Percentiles rank a stretch among this genome's conserved stretches.
Conservation (phyloP, 2,329 filamentous ascomycete species). For the Pseudogymnoascus sp. region DNA sequence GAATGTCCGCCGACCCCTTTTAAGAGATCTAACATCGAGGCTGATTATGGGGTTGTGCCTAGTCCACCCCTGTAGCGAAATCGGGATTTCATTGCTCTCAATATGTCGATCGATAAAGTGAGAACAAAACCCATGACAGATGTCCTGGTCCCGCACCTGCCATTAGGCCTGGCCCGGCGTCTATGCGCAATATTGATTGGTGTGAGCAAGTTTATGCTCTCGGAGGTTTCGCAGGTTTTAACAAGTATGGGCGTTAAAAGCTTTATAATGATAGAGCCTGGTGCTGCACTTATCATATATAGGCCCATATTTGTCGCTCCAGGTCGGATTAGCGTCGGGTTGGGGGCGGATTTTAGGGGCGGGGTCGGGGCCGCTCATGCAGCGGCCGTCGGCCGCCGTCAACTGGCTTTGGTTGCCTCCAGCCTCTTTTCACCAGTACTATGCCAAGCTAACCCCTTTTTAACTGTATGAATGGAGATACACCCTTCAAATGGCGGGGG, state of each 20-base stretch:
- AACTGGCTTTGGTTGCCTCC: not conserved
- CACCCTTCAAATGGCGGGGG: not conserved
- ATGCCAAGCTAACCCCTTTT: not conserved
- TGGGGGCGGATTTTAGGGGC: not conserved
- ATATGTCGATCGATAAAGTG: not conserved
- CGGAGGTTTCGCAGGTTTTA: conserved; percentile 1
- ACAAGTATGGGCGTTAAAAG: not conserved
- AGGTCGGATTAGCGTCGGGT: not conserved
- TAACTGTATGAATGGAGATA: not conserved
- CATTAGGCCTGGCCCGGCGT: not conserved
- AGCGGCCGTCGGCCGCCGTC: not conserved
- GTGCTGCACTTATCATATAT: not conserved
- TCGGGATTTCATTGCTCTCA: not conserved
- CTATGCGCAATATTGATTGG: not conserved
- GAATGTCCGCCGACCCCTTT: not conserved
- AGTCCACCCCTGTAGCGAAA: not conserved
- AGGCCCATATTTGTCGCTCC: not conserved
- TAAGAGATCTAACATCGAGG: not conserved
- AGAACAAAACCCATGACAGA: not conserved
- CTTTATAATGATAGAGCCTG: not conserved
- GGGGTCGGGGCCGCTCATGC: conserved; percentile 3
- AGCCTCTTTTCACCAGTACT: not conserved
- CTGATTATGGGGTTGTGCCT: not conserved
- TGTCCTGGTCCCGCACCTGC: not conserved
- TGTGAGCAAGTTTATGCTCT: not conserved